These are phyloP conservation scores for Nidularia pulvinata DNA, from an alignment of 768 basidiomycete genomes.

Conservation along the genomic window DNA sequence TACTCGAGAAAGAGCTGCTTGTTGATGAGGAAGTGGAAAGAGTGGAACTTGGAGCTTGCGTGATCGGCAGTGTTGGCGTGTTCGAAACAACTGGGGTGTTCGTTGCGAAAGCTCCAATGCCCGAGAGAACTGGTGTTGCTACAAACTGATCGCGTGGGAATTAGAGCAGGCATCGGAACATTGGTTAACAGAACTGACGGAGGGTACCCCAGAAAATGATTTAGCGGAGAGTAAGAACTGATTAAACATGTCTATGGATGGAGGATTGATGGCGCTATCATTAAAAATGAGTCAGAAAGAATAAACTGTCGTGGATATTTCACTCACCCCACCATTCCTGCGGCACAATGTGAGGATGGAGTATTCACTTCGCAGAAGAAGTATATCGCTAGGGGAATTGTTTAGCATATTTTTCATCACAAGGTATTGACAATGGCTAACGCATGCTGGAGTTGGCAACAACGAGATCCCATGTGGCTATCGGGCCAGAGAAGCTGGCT, in stretches of 20 bases:
- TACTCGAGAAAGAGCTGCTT: neutral
- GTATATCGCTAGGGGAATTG: constrained; percentile 26
- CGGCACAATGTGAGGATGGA: constrained; percentile 32
- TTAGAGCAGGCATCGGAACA: neutral
- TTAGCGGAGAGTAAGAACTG: constrained; percentile 24
- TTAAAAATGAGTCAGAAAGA: neutral
- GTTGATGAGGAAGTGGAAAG: constrained; percentile 2
- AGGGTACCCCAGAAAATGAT: constrained; percentile 16
- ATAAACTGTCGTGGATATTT: neutral
- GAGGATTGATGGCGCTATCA: constrained; percentile 32
- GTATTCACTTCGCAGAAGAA: constrained; percentile 31
- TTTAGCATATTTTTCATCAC: constrained; percentile 1
- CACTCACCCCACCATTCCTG: constrained; percentile 39
- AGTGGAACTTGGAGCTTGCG: constrained; percentile 2
- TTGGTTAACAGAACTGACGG: constrained; percentile 3
- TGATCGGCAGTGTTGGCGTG: neutral
- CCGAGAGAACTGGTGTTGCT: constrained; percentile 19
- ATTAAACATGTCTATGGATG: constrained; percentile 18
- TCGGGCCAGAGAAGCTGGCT: constrained; percentile 10
- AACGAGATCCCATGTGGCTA: constrained; percentile 27
- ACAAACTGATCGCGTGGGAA: constrained; percentile 20
- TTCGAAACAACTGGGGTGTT: constrained; percentile 8
- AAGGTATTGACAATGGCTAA: constrained; percentile 11
- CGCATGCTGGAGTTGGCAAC: constrained; percentile 28
- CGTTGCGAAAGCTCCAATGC: constrained; percentile 32